These are phyloP conservation scores for Fulvia fulva DNA, from an alignment of 2,329 filamentous ascomycete species.

Conservation along the genomic window DNA sequence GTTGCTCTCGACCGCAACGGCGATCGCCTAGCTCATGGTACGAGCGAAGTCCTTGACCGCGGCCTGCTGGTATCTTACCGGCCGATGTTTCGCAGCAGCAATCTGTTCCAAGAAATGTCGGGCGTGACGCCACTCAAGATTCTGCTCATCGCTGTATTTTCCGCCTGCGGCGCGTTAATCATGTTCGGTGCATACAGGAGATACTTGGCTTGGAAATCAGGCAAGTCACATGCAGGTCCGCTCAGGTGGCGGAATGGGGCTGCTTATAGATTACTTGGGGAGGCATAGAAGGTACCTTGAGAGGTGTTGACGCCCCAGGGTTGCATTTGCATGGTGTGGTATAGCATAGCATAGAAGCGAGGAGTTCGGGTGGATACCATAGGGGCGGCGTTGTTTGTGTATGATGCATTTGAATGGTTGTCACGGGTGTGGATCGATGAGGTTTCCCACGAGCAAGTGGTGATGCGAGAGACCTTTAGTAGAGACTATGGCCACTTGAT, in stretches of 20 bases:
- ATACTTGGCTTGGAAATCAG: slow-evolving; percentile 24
- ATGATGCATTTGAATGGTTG: background rate
- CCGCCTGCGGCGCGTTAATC: slow-evolving; percentile 18
- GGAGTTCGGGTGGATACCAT: background rate
- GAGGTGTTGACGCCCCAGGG: background rate
- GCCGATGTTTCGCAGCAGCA: slow-evolving; percentile 8
- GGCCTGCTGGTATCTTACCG: slow-evolving; percentile 20
- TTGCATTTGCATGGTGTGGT: background rate
- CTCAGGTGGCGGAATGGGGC: slow-evolving; percentile 24
- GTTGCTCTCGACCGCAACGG: slow-evolving; percentile 27
- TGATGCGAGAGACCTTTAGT: background rate
- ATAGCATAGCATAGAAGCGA: background rate
- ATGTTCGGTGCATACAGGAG: slow-evolving; percentile 26
- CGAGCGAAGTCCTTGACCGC: slow-evolving; percentile 22
- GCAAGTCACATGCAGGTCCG: slow-evolving; percentile 18
- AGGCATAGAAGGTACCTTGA: slow-evolving; percentile 9
- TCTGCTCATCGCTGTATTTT: slow-evolving; percentile 18
- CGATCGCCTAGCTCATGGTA: slow-evolving; percentile 22
- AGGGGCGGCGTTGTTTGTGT: background rate
- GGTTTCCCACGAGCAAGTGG: background rate
- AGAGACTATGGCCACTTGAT: background rate
- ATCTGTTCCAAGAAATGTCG: slow-evolving; percentile 2
- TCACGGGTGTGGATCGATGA: background rate
- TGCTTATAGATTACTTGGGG: slow-evolving; percentile 22
- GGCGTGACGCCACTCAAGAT: slow-evolving; percentile 18